Conservation (phyloP, 2,329 filamentous ascomycete species). For the Aspergillus aculeatinus region DNA sequence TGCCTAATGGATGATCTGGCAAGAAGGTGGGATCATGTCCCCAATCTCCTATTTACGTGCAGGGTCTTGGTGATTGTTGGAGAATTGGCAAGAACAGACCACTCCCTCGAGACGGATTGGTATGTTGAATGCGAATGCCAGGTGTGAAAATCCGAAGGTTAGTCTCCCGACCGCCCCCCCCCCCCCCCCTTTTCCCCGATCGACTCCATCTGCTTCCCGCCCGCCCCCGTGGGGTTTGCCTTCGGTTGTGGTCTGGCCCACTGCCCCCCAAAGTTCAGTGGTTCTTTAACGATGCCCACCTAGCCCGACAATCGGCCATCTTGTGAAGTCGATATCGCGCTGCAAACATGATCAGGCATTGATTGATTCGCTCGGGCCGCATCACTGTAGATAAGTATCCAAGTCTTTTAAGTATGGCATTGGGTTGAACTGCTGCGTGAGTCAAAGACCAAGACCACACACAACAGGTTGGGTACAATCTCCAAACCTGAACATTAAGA, state of each 20-base stretch:
- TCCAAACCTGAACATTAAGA: not conserved
- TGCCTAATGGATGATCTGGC: slow-evolving; percentile 4
- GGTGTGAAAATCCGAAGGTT: not conserved
- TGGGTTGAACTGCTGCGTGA: no score
- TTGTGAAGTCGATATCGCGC: not conserved
- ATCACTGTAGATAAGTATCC: no score
- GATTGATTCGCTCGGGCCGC: not conserved
- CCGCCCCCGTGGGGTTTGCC: slow-evolving; percentile 8
- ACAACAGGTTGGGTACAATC: not conserved
- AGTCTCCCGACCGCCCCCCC: not conserved
- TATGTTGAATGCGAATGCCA: not conserved
- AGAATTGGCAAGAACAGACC: no score
- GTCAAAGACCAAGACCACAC: not conserved
- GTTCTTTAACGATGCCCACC: not conserved
- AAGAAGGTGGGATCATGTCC: not conserved
- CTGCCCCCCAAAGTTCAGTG: not conserved
- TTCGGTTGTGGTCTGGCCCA: slow-evolving; percentile 2
- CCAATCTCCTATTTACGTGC: not conserved
- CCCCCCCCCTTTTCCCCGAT: not conserved
- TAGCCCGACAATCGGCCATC: not conserved
- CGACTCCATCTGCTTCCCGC: slow-evolving; percentile 9
- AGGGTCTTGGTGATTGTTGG: not conserved
- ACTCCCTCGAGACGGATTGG: not conserved
- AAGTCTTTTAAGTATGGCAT: no score
- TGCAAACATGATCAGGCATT: not conserved